phyloP scores from a whole-genome alignment of 768 basidiomycete species.

The Phaffia australis region DNA sequence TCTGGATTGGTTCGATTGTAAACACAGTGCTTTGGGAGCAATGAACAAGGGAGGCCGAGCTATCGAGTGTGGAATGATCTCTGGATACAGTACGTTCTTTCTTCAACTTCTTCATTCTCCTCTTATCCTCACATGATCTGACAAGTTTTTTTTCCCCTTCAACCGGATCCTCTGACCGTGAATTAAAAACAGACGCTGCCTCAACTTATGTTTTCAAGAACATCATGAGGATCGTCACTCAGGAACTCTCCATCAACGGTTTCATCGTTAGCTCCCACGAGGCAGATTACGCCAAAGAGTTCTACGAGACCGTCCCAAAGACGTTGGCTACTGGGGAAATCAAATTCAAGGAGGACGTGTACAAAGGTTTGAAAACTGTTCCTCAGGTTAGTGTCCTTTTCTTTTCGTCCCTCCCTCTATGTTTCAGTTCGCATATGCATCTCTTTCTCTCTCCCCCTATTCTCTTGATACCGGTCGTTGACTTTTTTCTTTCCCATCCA shows the following conservation, averaged over 20 bases:
- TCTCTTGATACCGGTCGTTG: no score
- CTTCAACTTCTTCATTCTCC: no score
- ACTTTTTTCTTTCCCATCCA: no score
- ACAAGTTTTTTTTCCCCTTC: not conserved
- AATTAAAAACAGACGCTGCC: constrained; percentile 8
- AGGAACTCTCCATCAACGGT: constrained; percentile 52
- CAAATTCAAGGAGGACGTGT: constrained; percentile 45
- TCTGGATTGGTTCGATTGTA: no score
- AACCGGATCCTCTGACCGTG: not conserved
- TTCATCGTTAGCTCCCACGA: constrained; percentile 76
- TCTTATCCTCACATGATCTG: not conserved
- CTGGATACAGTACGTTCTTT: not conserved
- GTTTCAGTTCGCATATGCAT: no score
- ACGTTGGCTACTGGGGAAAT: constrained; percentile 44
- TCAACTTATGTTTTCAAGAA: constrained; percentile 13
- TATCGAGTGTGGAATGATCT: constrained; percentile 8
- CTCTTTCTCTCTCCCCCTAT: no score
- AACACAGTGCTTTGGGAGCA: constrained; percentile 4
- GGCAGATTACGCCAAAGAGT: constrained; percentile 41
- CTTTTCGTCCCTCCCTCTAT: no score
- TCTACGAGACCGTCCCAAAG: constrained; percentile 42
- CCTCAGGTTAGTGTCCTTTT: constrained; percentile 29
- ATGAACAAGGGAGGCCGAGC: constrained; percentile 11
- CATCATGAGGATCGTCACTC: constrained; percentile 22
- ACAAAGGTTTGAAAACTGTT: constrained; percentile 42